Evolutionary conservation across 306 rosid species (phyloP).

Genomic region (Rosa rugosa): DNA sequence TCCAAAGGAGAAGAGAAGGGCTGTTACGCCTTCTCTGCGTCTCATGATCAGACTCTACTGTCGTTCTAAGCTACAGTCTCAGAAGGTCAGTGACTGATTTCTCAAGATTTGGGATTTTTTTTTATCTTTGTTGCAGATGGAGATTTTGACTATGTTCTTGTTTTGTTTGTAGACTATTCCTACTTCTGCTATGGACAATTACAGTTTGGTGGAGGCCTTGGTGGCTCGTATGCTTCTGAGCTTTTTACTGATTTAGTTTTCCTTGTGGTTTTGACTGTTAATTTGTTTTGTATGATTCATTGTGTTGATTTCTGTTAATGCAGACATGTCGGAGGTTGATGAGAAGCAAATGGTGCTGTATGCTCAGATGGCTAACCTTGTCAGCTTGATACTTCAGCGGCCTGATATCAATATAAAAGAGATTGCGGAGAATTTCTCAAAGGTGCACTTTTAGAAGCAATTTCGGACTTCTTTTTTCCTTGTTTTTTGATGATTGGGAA

Average conservation of each 20-base stretch:
- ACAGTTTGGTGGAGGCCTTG: conserved; percentile 75
- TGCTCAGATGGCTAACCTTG: conserved; percentile 96
- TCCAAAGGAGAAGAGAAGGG: conserved; percentile 50
- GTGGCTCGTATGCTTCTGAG: conserved; percentile 76
- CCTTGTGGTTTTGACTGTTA: neutral
- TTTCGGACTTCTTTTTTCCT: neutral
- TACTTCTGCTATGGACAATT: conserved; percentile 59
- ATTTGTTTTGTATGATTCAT: conserved; percentile 46
- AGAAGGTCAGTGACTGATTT: conserved; percentile 47
- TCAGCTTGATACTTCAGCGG: conserved; percentile 66
- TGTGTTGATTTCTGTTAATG: conserved; percentile 31
- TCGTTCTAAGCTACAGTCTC: conserved; percentile 66
- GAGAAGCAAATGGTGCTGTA: conserved; percentile 76
- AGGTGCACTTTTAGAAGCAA: conserved; percentile 38
- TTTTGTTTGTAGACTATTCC: conserved; percentile 60
- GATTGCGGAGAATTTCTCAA: conserved; percentile 76
- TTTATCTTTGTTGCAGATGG: neutral
- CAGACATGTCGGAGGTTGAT: conserved; percentile 72
- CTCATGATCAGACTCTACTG: conserved; percentile 75
- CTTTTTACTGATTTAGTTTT: conserved; percentile 14
- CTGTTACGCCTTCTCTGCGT: conserved; percentile 81
- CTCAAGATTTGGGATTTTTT: neutral
- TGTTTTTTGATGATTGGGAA: neutral
- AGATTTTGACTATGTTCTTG: neutral
- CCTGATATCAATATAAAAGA: conserved; percentile 71